Base-by-base conservation (phyloP, 2,329 filamentous ascomycete species). In the Penicillium hordei region DNA sequence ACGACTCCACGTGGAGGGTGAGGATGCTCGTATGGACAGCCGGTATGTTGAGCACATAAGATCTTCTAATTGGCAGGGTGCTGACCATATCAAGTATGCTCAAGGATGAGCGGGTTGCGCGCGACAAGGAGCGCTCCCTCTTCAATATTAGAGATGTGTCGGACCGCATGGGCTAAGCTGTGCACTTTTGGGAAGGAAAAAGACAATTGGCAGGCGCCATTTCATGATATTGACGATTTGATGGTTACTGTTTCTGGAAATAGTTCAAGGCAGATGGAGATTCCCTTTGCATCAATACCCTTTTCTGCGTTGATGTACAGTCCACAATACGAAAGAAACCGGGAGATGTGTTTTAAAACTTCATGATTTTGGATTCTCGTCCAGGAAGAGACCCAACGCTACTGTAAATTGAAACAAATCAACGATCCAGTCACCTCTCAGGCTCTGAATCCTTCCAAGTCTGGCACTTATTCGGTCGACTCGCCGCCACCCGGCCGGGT, bases 1-100 rank as follows among this genome's bases (percentile, higher is more conserved):
- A 10, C 84, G 89, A 36, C 78, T 99, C 51, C 86, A 93, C 65
- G 84, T 99, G 51, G 94, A 99, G 79, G 90, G 93, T 60, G 93
- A 95, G 62, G 95, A 99, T 77, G 87, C 88, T 3, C 83, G 94
- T 59, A 83, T 93, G 67, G 91, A 99, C 76, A 86, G 85, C 69
- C 86, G 89, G 79, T 82, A 72, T 45, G 72, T 60, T 34, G 29
- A 45, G 10, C 52, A 49, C 45, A 7, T 27, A 7, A 8, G 9
- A 39, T 48, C 19, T 38, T 29, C 17, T 45, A 25, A 45, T 27
- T 48, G 19, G 48, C 19, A 19, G 13, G 8, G 31, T 36, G 48
- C 65, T 69, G 33, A 69, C 55, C 15, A 34, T 48, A 27, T 27
- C 36, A 63, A 84, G 86, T 59, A 97, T 99, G 91, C 81, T 99